Evolutionary conservation across 2,329 filamentous ascomycete genomes (phyloP), one percentile per base, ranked within the genome.

Genomic region (Juglanconis sp.): DNA sequence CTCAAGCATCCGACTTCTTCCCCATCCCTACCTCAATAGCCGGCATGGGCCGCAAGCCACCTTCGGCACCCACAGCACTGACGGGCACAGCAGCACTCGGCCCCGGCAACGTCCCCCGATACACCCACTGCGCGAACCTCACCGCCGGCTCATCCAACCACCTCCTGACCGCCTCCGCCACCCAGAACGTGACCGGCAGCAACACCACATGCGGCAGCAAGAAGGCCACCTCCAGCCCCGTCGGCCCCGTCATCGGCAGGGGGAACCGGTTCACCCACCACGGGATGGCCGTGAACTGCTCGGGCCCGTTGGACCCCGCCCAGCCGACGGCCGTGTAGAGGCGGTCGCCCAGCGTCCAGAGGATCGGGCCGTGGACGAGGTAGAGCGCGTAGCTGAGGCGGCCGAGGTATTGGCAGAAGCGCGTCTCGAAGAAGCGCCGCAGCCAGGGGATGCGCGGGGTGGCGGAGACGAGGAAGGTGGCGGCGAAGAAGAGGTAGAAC

Each of bases 401-500:
- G 1, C 86, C 87, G 2, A 89, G 76, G 63, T 86, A 87, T 67
- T 87, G 86, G 66, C 80, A 83, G 66, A 86, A 80, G 5, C 74
- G 74, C 0, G 74, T 76, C 69, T 87, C 85, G 66, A 88, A 87
- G 67, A 87, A 84, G 3, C 71, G 63, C 70, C 80, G 82, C 15
- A 88, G 74, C 79, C 79, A 82, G 4, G 72, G 66, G n/a, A 89
- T 78, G n/a, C 81, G 82, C 6, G 83, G 81, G 3, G 84, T 74
- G 0, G 80, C 77, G 1, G 81, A 74, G 0, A 90, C 79, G 0
- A 87, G 69, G 56, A 87, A 77, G 31, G 77, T 74, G 1, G 86
- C 79, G 0, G 85, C 86, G 75, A 80, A 84, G 68, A 87, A 87
- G 3, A 89, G 77, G 68, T 80, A 89, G 72, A 88, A 88, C 85